Base-by-base conservation (phyloP, 2,329 filamentous ascomycete species). In the Amauroascus verrucosus region DNA sequence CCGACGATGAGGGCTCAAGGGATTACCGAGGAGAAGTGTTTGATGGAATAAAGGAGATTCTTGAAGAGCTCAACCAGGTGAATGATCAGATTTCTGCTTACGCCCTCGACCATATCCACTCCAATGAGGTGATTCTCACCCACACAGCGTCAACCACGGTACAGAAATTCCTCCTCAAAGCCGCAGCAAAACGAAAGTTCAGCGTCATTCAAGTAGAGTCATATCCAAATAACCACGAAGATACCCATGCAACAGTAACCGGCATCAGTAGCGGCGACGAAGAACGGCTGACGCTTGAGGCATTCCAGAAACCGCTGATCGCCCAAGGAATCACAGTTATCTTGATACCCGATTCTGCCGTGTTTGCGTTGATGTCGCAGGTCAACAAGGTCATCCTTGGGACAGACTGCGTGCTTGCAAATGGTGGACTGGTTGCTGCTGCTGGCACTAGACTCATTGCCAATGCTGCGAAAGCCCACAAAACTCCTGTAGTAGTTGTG, bases 381-480 rank as follows among this genome's bases (percentile, higher is more conserved):
- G 88, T 96, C 62, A 94, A 91, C 76, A 96, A 96, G 73, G 91
- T 98, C 57, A 86, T 98, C 47, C 76, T 98, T 6, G 85, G 86
- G 11, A 91, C 91, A 5, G 85, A 90, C 64, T 85, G 86, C 2
- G 87, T 98, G 26, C 82, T 94, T 44, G 87, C 88, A 48, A 93
- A 95, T 63, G 93, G 93, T 49, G 86, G 86, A 6, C 80, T 95
- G 24, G 78, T 97, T 26, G 86, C 88, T 16, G 85, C 89, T 38
- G 83, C 86, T 4, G 93, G 93, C n/a, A 86, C 87, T 8, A 82
- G 82, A 18, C 82, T 86, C 38, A 86, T 97, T 59, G 88, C 90
- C 3, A 83, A 85, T 57, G 89, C 90, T 6, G 93, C 93, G 13
- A 85, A 85, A 65, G 83, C 85, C 59, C 85, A 90, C 63, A 82